These are phyloP conservation scores for Tolypocladium nubicola DNA, from an alignment of 2,329 filamentous ascomycete species.

Conservation along the genomic window DNA sequence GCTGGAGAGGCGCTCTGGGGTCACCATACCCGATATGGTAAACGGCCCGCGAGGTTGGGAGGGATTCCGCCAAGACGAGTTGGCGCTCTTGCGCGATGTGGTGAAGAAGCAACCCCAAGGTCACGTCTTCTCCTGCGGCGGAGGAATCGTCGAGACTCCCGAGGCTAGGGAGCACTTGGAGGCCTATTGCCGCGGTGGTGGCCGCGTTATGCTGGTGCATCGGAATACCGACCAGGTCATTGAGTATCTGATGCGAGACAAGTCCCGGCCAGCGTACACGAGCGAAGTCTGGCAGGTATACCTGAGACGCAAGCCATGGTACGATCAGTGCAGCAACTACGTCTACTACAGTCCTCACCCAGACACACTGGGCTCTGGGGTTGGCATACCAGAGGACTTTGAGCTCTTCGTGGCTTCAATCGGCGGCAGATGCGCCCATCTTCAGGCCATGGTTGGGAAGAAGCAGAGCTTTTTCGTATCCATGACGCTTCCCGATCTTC, in stretches of 20 bases:
- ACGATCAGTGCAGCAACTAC: slow-evolving; percentile 85
- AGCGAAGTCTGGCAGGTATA: slow-evolving; percentile 91
- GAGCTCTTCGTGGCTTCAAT: slow-evolving; percentile 27
- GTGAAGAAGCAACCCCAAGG: slow-evolving; percentile 65
- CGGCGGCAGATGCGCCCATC: slow-evolving; percentile 35
- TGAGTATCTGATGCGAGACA: slow-evolving; percentile 78
- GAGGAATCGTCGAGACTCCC: slow-evolving; percentile 80
- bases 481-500: slow-evolving; percentile 69
- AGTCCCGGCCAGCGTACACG: slow-evolving; percentile 82
- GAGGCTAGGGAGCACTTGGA: slow-evolving; percentile 67
- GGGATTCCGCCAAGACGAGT: slow-evolving; percentile 71
- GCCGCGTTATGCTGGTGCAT: slow-evolving; percentile 78
- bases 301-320: slow-evolving; percentile 79
- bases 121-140: slow-evolving; percentile 86
- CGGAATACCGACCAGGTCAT: slow-evolving; percentile 82
- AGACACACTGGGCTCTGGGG: slow-evolving; percentile 13
- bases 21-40: slow-evolving; percentile 80
- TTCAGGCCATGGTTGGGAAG: slow-evolving; percentile 31
- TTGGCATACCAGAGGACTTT: slow-evolving; percentile 23
- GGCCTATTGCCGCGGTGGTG: slow-evolving; percentile 63
- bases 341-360: slow-evolving; percentile 76
- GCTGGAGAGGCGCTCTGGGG: slow-evolving; percentile 62
- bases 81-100: slow-evolving; percentile 61
- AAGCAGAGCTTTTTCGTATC: slow-evolving; percentile 87
- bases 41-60: slow-evolving; percentile 67